Evolutionary conservation across 192 early-diverging fungal species (phyloP), one percentile per base, ranked within the genome.

Genomic region (Globomyces pollinis-pini): DNA sequence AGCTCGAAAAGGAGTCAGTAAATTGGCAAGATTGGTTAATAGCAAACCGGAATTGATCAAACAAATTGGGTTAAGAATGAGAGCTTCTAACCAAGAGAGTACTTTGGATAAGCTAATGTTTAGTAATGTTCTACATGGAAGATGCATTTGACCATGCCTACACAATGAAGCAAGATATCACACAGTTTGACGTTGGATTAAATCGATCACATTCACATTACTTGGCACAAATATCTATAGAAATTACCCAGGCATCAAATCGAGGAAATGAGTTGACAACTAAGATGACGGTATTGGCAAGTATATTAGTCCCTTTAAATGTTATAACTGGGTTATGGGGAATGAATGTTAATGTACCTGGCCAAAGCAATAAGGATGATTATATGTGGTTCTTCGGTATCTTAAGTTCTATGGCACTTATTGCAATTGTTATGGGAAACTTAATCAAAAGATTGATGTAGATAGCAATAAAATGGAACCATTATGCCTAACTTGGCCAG

Each of bases 341-440:
- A 1, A 77, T 77, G 75, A 77, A 77, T 55, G 71, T 77, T 6
- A 39, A 55, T 21, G 75, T 77, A 20, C 69, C 75, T 32, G 75
- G 75, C 3, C 66, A 67, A 30, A n/a, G n/a, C n/a, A 66, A 73
- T 12, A 60, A 35, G 5, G 71, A 70, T n/a, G 33, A 28, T 7
- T 34, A 68, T 2, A 15, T 24, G 5, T 79, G 77, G 77, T 79
- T 75, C 43, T 55, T 60, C 30, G 66, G 60, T 9, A 76, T 79
- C n/a, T 49, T 76, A 3, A 32, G 34, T 2, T 6, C 20, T 5
- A 43, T 43, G 41, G 41, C 20, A 18, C 4, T 1, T 9, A 18
- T 43, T 5, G 13, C 41, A 5, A 12, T 43, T 16, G 20, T 43
- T 1, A 18, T 18, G 13, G 41, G 41, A 16, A 18, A 6, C 20